Base-by-base conservation (phyloP, 495 filamentous ascomycete genomes). In the Penicillium antarcticum region DNA sequence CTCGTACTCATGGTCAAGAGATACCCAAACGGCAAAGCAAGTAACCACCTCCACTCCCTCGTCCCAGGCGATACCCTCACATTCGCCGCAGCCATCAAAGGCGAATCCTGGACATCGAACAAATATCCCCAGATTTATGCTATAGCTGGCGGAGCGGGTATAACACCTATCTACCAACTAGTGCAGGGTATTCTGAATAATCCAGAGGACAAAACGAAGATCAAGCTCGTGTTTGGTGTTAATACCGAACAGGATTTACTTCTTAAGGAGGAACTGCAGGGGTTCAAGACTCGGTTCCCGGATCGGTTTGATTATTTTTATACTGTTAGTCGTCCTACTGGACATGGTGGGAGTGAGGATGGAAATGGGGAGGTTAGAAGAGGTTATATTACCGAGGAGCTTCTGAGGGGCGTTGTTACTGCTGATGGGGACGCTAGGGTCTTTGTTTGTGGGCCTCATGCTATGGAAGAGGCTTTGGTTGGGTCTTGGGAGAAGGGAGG, bases 151-250 rank as follows among this genome's bases (percentile, higher is more conserved):
- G 83, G 82, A 12, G 81, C 81, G 0, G 83, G 83, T 24, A 84
- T 87, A 51, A 85, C 81, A 3, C 82, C 83, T 24, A 80, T 82
- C 52, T 84, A 79, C 58, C 82, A 85, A 60, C 73, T 87, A 0
- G 66, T 74, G 11, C 79, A 74, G 42, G 82, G 81, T 29, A 84
- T 86, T 52, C 69, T 88, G 46, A 66, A 71, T 34, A 84, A 86
- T 53, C 82, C 85, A 2, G 60, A 72, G 2, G 85, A 88, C 45
- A 73, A 69, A 29, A 87, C 84, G 2, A 80, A 79, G 53, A 72
- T 88, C 21, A 84, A 77, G 0, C 71, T 88, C 1, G 70, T 88
- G 7, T 87, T 84, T 61, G 85, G 84, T 29, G 82, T 84, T 38
- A 83, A 87, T 42, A 79, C 74, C 5, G 82, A 86, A 56, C 62